Base-by-base conservation (phyloP, 805 yeast species). In the Candida easanensis region DNA sequence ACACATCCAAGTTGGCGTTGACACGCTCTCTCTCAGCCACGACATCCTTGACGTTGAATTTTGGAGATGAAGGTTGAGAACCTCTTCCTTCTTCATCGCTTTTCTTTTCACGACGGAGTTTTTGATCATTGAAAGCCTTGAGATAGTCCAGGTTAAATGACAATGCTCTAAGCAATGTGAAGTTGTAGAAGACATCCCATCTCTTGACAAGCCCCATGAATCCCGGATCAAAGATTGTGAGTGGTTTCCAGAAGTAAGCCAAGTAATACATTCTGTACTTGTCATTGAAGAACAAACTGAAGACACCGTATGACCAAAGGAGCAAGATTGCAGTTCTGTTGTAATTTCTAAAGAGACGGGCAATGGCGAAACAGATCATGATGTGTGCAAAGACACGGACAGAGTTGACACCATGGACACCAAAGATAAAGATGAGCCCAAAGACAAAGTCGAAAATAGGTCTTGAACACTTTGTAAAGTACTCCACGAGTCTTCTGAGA, bases 151-250 rank as follows among this genome's bases (percentile, higher is more conserved):
- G 60, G 50, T 87, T 85, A 63, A 74, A 93, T 46, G 96, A 87
- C 36, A 93, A 66, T 74, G 89, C 79, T 56, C 97, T 75, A 41
- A 93, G 71, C 46, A 91, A 67, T 1, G 96, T 84, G 64, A 95
- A 89, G 65, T 93, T 93, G 73, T 81, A 93, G 54, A 86, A 88
- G 4, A 93, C 97, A 60, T 93, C 97, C 99, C 99, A 93, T 54
- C 98, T 74, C 15, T 80, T 72, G 48, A 93, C 82, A 13, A 90
- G 74, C 1, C 98, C 97, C 37, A 75, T 74, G 53, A 76, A 83
- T 0, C 76, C 74, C 21, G 65, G 53, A 56, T 88, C 96, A 53
- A 86, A 62, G 28, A 75, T 65, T 0, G 69, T 60, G n/a, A 86
- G 61, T 2, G 53, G 47, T 0, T 71, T 57, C 41, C 59, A 56